Evolutionary conservation across 306 rosid species (phyloP).

Genomic region (Lathyrus oleraceus): DNA sequence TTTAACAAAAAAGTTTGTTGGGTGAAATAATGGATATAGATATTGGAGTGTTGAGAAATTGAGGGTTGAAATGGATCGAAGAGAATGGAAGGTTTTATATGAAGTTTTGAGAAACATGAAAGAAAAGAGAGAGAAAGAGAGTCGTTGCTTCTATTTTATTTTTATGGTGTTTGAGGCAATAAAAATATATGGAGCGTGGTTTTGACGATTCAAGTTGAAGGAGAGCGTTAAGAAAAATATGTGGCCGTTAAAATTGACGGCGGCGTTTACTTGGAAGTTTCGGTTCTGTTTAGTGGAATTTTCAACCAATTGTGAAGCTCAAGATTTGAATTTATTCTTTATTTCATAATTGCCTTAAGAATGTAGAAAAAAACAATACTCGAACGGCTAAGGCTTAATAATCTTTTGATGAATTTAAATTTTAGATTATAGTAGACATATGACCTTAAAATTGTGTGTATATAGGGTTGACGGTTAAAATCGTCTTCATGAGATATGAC

Average conservation of each 20-base stretch:
- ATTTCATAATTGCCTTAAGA: neutral
- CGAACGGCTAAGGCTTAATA: too few species aligned
- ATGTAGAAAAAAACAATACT: too few species aligned
- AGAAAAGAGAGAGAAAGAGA: constrained; percentile 43
- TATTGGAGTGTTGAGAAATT: neutral
- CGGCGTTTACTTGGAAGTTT: constrained; percentile 21
- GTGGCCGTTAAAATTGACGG: constrained; percentile 28
- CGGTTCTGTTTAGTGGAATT: neutral
- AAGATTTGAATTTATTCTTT: constrained; percentile 4
- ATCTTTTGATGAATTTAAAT: too few species aligned
- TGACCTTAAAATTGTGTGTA: too few species aligned
- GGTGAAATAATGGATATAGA: neutral
- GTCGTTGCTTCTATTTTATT: constrained; percentile 34
- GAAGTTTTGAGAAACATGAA: constrained; percentile 16
- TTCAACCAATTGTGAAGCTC: neutral
- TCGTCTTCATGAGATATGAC: too few species aligned
- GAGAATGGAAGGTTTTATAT: neutral
- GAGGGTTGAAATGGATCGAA: neutral
- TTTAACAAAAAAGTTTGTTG: neutral
- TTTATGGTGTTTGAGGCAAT: neutral
- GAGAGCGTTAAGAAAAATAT: neutral
- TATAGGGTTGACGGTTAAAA: too few species aligned
- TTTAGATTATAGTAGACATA: too few species aligned
- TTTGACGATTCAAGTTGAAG: neutral
- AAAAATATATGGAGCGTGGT: constrained; percentile 5